These are phyloP conservation scores for Nepenthes mirabilis DNA, from an alignment of 148 eudicot genomes.

Conservation along the genomic window DNA sequence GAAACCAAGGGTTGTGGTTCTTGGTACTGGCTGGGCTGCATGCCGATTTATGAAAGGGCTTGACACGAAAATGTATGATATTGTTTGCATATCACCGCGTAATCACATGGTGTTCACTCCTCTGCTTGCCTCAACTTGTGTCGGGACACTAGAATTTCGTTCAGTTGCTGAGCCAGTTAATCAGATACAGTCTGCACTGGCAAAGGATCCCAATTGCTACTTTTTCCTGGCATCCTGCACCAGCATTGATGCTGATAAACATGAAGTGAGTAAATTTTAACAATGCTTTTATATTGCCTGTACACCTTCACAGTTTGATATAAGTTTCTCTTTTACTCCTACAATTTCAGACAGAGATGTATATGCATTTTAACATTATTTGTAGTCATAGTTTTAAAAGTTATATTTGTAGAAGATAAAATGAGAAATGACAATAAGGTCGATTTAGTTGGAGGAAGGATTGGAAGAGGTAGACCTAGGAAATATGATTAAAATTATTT, in stretches of 20 bases:
- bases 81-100: constrained; percentile 81
- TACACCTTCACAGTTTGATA: background rate
- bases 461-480: no score
- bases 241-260: constrained; percentile 49
- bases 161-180: constrained; percentile 82
- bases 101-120: constrained; percentile 98
- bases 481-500: no score
- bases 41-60: constrained; percentile 78
- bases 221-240: constrained; percentile 75
- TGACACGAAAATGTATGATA: constrained; percentile 60
- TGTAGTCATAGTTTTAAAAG: no score
- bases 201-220: constrained; percentile 66
- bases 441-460: no score
- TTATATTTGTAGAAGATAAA: no score
- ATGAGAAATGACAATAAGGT: no score
- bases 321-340: background rate
- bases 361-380: no score
- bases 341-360: no score
- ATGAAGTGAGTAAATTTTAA: constrained; percentile 40
- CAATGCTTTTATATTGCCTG: background rate
- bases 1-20: constrained; percentile 80
- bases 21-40: constrained; percentile 91
- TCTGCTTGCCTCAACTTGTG: constrained; percentile 89
- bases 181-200: constrained; percentile 57
- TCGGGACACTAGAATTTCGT: constrained; percentile 81